These are phyloP conservation scores for Lachnellula occidentalis DNA, from an alignment of 2,329 filamentous ascomycete species.

Conservation along the genomic window DNA sequence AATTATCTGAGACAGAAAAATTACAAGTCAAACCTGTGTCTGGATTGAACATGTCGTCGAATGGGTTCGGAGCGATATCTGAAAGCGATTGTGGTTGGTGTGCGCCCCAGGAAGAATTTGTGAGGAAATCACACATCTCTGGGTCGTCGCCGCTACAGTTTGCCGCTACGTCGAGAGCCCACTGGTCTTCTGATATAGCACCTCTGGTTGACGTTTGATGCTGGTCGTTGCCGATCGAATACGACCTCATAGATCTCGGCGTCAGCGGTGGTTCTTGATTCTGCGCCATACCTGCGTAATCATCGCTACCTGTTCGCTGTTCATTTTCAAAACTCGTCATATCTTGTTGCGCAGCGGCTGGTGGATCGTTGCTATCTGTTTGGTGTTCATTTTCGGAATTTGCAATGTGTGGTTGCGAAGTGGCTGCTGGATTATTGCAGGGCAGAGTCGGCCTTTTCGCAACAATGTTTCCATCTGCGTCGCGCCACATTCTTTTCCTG, in stretches of 20 bases:
- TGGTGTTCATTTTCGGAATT: background rate
- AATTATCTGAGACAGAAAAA: background rate
- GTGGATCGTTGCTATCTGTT: background rate
- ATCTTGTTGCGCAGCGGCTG: background rate
- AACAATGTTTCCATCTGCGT: constrained; percentile 47
- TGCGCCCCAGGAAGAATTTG: constrained; percentile 26
- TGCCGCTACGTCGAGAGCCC: background rate
- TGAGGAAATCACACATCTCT: constrained; percentile 22
- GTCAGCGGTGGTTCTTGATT: constrained; percentile 2
- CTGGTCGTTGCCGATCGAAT: background rate
- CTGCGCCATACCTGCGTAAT: background rate
- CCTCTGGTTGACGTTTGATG: background rate
- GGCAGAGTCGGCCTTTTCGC: constrained; percentile 34
- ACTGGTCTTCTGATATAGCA: background rate
- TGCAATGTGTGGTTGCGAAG: background rate
- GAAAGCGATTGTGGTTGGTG: constrained; percentile 21
- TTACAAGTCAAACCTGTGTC: constrained; percentile 39
- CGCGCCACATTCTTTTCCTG: constrained; percentile 51
- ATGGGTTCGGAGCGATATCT: constrained; percentile 32
- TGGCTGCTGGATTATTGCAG: constrained; percentile 1
- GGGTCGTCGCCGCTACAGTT: constrained; percentile 4
- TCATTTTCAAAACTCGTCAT: background rate
- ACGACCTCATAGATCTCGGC: constrained; percentile 7
- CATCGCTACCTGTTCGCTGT: background rate
- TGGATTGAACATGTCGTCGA: constrained; percentile 52